Evolutionary conservation across 768 basidiomycete species (phyloP), one percentile per base, ranked within the genome.

Genomic region (Suillus subaureus): DNA sequence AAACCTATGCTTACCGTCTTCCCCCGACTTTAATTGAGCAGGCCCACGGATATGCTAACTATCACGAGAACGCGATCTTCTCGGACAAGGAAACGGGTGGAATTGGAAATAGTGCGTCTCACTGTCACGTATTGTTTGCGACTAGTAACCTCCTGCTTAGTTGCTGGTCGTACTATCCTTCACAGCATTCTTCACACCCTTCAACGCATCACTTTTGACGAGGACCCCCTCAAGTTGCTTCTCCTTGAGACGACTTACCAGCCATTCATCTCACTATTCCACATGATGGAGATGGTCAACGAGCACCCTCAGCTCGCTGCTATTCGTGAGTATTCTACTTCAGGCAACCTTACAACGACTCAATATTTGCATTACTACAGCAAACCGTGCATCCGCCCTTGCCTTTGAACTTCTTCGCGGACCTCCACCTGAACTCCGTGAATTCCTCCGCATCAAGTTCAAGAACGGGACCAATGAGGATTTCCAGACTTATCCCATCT

Each of bases 261-360:
- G 76, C 89, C 93, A 6, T 92, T 95, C 84, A 87, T 94, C 71
- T 93, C 92, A 11, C 83, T 95, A 73, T 90, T 96, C 84, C 85
- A 87, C 71, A 87, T 91, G 79, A 84, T 91, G 45, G 88, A 87
- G 42, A 80, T 89, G 63, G 71, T 79, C 64, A 76, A 81, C 51
- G 76, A 80, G 23, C 78, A 85, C 65, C 87, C 89, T 5, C 82
- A 87, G 66, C 73, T 88, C 66, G 74, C 77, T 64, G 90, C 84
- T 33, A 85, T 92, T 67, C 89, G 90, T 92, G 68, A 71, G 90
- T 85, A 7, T n/a, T 49, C 15, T 6, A 5, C 1, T 45, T 42
- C 40, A 15, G 43, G 28, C 13, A 23, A 7, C 43, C 33, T 23
- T n/a, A 9, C n/a, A 51, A 6, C 11, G 57, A 35, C 37, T 62